Conservation (phyloP, 352 stramenopile species). For the Phytophthora idaei region DNA sequence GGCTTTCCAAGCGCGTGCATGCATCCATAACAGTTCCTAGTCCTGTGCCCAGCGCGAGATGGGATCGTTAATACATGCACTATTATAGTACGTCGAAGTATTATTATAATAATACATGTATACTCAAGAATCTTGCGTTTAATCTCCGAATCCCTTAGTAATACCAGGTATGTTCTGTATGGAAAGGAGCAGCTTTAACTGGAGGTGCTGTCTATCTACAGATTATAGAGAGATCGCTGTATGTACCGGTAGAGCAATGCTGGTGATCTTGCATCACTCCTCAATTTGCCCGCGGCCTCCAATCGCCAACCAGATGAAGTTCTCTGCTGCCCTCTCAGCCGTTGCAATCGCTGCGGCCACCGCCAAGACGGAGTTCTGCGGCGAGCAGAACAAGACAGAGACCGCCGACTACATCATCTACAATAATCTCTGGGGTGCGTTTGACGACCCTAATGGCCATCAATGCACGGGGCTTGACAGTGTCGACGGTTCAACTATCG, state of each 20-base stretch:
- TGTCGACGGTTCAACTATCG: slow-evolving; percentile 26
- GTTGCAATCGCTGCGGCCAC: slow-evolving; percentile 7
- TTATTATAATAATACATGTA: no score
- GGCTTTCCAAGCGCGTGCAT: no score
- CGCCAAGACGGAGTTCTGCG: slow-evolving; percentile 22
- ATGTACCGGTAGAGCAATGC: no score
- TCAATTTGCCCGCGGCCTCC: slow-evolving; percentile 5
- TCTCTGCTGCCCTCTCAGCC: slow-evolving; percentile 7
- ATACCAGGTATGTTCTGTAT: no score
- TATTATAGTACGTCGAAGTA: not conserved
- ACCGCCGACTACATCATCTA: slow-evolving; percentile 39
- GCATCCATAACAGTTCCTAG: no score
- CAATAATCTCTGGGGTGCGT: slow-evolving; percentile 44
- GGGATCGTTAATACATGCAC: no score
- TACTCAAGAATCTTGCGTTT: no score
- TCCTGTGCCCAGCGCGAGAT: no score
- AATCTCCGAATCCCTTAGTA: no score
- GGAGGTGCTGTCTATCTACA: not conserved
- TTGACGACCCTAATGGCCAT: slow-evolving; percentile 28
- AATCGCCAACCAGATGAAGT: slow-evolving; percentile 15
- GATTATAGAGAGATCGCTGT: no score
- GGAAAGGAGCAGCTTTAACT: no score
- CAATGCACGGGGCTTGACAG: slow-evolving; percentile 43
- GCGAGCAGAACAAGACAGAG: slow-evolving; percentile 9
- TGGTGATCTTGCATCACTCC: slow-evolving; percentile 10